Conservation (phyloP, 2,329 filamentous ascomycete species). For the Microthyrium microscopicum region DNA sequence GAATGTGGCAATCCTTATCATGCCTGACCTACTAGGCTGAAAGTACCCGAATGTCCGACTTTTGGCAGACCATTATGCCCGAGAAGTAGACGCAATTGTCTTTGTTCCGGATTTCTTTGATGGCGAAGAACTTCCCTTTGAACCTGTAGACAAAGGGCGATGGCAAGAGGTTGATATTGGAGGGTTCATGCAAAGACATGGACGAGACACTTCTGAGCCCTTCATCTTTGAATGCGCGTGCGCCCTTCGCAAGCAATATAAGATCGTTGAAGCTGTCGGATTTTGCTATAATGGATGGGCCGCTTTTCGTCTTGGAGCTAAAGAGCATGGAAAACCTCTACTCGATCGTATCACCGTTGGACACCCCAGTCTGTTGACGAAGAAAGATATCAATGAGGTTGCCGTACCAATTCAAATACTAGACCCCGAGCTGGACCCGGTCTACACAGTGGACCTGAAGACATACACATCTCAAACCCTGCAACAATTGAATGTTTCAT, state of each 20-base stretch:
- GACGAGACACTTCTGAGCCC: slow-evolving; percentile 14
- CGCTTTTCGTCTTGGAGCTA: slow-evolving; percentile 28
- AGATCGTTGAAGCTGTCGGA: slow-evolving; percentile 27
- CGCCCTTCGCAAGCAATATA: slow-evolving; percentile 19
- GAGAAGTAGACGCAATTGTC: slow-evolving; percentile 28
- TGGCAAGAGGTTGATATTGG: slow-evolving; percentile 12
- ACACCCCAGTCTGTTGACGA: slow-evolving; percentile 28
- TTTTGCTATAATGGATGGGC: slow-evolving; percentile 39
- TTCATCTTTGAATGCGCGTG: slow-evolving; percentile 24
- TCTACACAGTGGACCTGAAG: slow-evolving; percentile 31
- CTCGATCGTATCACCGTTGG: slow-evolving; percentile 30
- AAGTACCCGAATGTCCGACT: slow-evolving; percentile 28
- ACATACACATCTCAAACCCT: slow-evolving; percentile 23
- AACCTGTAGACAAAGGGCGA: slow-evolving; percentile 8
- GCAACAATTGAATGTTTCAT: slow-evolving; percentile 22
- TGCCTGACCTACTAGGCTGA: slow-evolving; percentile 26
- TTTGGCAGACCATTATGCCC: slow-evolving; percentile 31
- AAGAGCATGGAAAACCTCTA: slow-evolving; percentile 19
- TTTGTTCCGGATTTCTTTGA: slow-evolving; percentile 22
- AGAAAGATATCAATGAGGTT: slow-evolving; percentile 30
- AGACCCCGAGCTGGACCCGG: slow-evolving; percentile 31
- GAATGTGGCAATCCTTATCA: slow-evolving; percentile 14
- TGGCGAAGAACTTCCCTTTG: slow-evolving; percentile 11
- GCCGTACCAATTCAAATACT: slow-evolving; percentile 35
- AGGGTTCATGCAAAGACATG: slow-evolving; percentile 11